Evolutionary conservation across 2,329 filamentous ascomycete species (phyloP).

Genomic region (Capronia coronata): DNA sequence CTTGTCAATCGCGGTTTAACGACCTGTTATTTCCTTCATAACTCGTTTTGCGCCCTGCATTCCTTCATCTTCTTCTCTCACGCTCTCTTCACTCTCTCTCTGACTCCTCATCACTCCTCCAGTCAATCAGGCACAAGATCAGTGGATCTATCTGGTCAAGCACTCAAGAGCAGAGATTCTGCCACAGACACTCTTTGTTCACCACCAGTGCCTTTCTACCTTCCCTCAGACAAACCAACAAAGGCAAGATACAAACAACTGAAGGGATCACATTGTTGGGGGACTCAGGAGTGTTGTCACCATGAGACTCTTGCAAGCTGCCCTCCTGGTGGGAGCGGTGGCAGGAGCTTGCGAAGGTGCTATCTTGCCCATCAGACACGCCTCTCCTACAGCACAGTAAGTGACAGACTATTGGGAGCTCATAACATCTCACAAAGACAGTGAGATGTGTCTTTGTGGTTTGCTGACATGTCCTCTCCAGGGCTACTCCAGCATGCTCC

Average conservation of each 20-base stretch:
- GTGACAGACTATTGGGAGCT: background rate
- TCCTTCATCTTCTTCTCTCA: constrained; percentile 3
- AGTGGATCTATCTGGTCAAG: background rate
- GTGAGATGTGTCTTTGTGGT: background rate
- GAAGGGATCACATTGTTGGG: background rate
- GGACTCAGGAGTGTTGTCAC: background rate
- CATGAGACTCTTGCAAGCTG: constrained; percentile 9
- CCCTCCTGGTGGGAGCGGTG: constrained; percentile 13
- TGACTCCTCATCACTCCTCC: background rate
- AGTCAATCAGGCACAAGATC: background rate
- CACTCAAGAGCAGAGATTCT: background rate
- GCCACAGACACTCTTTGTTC: background rate
- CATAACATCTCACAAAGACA: background rate
- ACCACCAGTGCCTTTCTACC: background rate
- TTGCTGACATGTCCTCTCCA: constrained; percentile 6
- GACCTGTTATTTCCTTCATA: constrained; percentile 3
- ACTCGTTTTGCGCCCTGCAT: background rate
- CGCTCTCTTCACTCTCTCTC: constrained; percentile 1
- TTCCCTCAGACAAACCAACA: background rate
- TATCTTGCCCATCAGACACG: constrained; percentile 18
- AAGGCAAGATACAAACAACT: background rate
- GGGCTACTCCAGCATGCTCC: constrained; percentile 15
- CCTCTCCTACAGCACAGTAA: constrained; percentile 9
- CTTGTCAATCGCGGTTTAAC: background rate
- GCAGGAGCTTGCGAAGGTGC: constrained; percentile 11